Conservation (phyloP, 805 yeast genomes). For the Yarrowia phangngaensis region DNA sequence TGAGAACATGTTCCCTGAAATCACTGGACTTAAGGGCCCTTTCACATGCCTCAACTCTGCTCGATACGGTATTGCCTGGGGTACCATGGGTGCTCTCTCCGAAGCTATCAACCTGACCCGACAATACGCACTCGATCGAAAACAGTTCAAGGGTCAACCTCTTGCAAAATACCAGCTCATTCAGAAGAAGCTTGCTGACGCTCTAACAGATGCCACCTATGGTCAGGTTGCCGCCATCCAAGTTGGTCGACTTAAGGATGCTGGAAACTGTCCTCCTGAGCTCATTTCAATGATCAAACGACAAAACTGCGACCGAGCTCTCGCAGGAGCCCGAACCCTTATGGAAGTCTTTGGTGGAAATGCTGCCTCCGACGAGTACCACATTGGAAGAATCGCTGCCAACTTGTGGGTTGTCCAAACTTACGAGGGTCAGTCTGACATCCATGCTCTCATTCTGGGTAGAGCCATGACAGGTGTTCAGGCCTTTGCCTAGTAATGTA, state of each 20-base stretch:
- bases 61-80: constrained; percentile 46
- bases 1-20: constrained; percentile 43
- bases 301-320: constrained; percentile 45
- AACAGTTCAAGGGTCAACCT: constrained; percentile 42
- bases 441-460: constrained; percentile 44
- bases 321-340: constrained; percentile 39
- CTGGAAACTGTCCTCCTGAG: constrained; percentile 42
- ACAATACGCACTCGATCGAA: constrained; percentile 42
- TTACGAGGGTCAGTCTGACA: constrained; percentile 47
- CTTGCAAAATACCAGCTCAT: constrained; percentile 44
- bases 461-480: constrained; percentile 44
- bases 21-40: constrained; percentile 45
- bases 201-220: constrained; percentile 43
- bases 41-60: constrained; percentile 46
- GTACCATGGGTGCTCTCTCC: constrained; percentile 46
- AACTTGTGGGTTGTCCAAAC: constrained; percentile 46
- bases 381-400: constrained; percentile 44
- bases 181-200: constrained; percentile 45
- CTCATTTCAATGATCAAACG: constrained; percentile 46
- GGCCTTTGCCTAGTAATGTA: constrained; percentile 37
- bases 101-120: constrained; percentile 42
- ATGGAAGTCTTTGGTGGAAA: constrained; percentile 49
- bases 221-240: constrained; percentile 43
- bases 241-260: constrained; percentile 44
- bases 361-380: constrained; percentile 46